These are phyloP conservation scores for Neurospora terricola DNA, from an alignment of 495 filamentous ascomycete species.

Conservation along the genomic window DNA sequence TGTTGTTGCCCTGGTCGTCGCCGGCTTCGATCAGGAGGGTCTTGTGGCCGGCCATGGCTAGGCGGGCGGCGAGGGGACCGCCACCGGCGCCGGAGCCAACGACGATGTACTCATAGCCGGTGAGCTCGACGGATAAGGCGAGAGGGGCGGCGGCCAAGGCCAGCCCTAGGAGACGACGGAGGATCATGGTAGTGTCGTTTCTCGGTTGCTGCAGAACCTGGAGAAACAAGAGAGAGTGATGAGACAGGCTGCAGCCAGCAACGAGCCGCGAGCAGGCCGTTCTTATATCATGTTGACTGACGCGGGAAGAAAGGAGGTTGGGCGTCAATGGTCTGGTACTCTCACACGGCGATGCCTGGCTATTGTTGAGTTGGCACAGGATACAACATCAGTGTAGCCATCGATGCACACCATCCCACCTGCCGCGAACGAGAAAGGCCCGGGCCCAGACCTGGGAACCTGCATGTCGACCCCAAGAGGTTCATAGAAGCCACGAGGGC, in stretches of 20 bases:
- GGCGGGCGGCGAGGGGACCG: slow-evolving; percentile 47
- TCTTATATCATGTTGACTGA: background rate
- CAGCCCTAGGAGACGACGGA: slow-evolving; percentile 6
- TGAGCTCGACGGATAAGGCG: slow-evolving; percentile 12
- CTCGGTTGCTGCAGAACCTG: background rate
- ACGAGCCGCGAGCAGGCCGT: background rate
- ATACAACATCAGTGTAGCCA: background rate
- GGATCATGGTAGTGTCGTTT: slow-evolving; percentile 1
- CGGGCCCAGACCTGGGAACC: background rate
- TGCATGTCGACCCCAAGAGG: background rate
- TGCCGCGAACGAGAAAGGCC: background rate
- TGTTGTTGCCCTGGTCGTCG: slow-evolving; percentile 36
- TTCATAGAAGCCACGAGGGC: background rate
- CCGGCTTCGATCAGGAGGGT: slow-evolving; percentile 53
- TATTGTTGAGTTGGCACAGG: no score
- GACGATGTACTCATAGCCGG: slow-evolving; percentile 51
- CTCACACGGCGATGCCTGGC: background rate
- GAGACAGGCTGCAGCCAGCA: background rate
- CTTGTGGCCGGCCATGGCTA: slow-evolving; percentile 50
- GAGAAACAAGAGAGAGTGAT: background rate
- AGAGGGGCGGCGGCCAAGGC: slow-evolving; percentile 4
- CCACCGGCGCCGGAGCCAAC: slow-evolving; percentile 57
- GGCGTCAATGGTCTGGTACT: background rate
- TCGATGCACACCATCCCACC: background rate
- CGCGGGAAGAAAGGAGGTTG: background rate